phyloP scores from a whole-genome alignment of 2,329 filamentous ascomycete species.

The Arachnomyces sp. region DNA sequence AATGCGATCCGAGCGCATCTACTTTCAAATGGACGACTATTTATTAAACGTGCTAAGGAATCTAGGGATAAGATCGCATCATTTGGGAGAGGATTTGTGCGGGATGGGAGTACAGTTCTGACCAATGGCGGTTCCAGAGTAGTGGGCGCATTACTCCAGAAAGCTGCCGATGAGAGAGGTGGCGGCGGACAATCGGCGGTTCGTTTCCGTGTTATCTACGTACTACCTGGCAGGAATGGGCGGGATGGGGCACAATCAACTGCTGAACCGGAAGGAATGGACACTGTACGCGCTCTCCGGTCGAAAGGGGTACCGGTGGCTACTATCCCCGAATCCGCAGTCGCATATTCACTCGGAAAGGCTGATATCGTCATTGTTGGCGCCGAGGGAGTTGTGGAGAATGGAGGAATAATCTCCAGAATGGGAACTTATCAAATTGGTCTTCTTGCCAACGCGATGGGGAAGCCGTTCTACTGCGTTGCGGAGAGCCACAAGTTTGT shows the following conservation, averaged over 20 bases:
- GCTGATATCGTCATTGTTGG: slow-evolving; percentile 63
- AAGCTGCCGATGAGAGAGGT: slow-evolving; percentile 60
- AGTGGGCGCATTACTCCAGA: slow-evolving; percentile 67
- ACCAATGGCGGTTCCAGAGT: slow-evolving; percentile 84
- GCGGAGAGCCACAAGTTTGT: slow-evolving; percentile 97
- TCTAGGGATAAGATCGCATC: slow-evolving; percentile 75
- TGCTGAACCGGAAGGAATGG: slow-evolving; percentile 55
- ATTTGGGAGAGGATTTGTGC: slow-evolving; percentile 69
- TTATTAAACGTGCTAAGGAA: slow-evolving; percentile 79
- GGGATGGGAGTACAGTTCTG: slow-evolving; percentile 72
- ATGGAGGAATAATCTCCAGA: slow-evolving; percentile 83
- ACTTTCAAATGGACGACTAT: slow-evolving; percentile 75
- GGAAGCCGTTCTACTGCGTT: slow-evolving; percentile 80
- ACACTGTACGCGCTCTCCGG: slow-evolving; percentile 64
- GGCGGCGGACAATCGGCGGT: slow-evolving; percentile 48
- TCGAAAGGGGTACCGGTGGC: slow-evolving; percentile 73
- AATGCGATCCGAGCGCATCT: slow-evolving; percentile 76
- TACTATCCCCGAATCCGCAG: slow-evolving; percentile 65
- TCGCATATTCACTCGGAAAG: slow-evolving; percentile 70
- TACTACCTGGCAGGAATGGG: slow-evolving; percentile 38
- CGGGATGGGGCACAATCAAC: slow-evolving; percentile 14
- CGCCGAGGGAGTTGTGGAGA: slow-evolving; percentile 81
- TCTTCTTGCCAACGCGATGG: slow-evolving; percentile 63
- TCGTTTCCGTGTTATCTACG: slow-evolving; percentile 78
- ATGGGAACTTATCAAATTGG: slow-evolving; percentile 85